These are phyloP conservation scores for Inonotus obliquus DNA, from an alignment of 1,284 basidiomycete species.

Conservation along the genomic window DNA sequence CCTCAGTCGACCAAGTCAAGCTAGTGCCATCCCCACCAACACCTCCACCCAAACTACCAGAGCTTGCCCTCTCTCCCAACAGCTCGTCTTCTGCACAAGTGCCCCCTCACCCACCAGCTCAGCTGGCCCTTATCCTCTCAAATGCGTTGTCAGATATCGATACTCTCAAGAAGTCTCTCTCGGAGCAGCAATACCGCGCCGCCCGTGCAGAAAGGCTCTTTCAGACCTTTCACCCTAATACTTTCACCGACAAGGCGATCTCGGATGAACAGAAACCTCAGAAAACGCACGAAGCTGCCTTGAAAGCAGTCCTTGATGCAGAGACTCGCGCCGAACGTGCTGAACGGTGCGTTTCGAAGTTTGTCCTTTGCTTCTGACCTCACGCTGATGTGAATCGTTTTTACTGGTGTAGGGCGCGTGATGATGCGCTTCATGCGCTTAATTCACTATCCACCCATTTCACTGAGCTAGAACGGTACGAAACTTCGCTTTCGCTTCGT, in stretches of 20 bases:
- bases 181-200: constrained; percentile 31
- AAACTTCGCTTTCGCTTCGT: constrained; percentile 41
- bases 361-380: constrained; percentile 10
- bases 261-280: not conserved
- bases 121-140: constrained; percentile 18
- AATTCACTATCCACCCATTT: constrained; percentile 47
- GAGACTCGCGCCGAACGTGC: constrained; percentile 46
- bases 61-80: not conserved
- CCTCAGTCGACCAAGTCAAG: no score
- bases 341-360: constrained; percentile 42
- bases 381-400: not conserved
- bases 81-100: not conserved
- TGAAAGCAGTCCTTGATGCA: constrained; percentile 38
- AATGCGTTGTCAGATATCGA: constrained; percentile 16
- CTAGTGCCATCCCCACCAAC: not conserved
- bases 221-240: constrained; percentile 26
- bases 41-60: not conserved
- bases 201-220: constrained; percentile 52
- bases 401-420: constrained; percentile 36
- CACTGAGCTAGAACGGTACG: constrained; percentile 47
- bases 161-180: constrained; percentile 9
- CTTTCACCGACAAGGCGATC: constrained; percentile 8
- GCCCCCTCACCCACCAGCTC: constrained; percentile 4
- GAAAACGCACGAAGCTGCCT: constrained; percentile 22
- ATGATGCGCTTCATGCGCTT: constrained; percentile 51